A percentile compares a stretch with the other conserved stretches of the same genome.
These are phyloP conservation scores for Lupinus albus DNA, from an alignment of 306 rosid species.

Conservation along the genomic window DNA sequence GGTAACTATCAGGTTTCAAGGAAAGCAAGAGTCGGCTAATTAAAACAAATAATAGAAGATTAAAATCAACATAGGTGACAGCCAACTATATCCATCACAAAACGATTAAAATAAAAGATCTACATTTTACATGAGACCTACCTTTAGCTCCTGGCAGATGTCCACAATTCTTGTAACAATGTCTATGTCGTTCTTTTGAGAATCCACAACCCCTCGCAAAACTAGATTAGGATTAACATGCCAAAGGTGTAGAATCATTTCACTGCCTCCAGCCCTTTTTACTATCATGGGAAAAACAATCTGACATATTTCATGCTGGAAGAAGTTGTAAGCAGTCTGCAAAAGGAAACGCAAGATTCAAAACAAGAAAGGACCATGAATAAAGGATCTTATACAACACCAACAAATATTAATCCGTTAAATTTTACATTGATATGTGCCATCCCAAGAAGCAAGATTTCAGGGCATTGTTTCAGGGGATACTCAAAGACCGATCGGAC, in stretches of 20 bases:
- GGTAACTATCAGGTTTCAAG: too few species aligned
- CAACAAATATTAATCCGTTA: slow-evolving; percentile 7
- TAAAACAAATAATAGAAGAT: too few species aligned
- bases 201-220: slow-evolving; percentile 74
- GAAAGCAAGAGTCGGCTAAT: too few species aligned
- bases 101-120: slow-evolving; percentile 9
- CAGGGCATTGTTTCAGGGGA: slow-evolving; percentile 92
- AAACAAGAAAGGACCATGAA: slow-evolving; percentile 25
- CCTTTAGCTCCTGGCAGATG: slow-evolving; percentile 87
- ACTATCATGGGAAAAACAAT: slow-evolving; percentile 69
- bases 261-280: slow-evolving; percentile 59
- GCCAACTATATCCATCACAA: slow-evolving; percentile 4
- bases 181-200: slow-evolving; percentile 67
- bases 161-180: slow-evolving; percentile 65
- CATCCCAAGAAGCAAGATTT: slow-evolving; percentile 90
- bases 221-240: slow-evolving; percentile 72
- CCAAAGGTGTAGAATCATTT: slow-evolving; percentile 83
- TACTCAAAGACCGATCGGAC: slow-evolving; percentile 77
- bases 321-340: slow-evolving; percentile 91
- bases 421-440: slow-evolving; percentile 70
- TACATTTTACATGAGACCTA: slow-evolving; percentile 41
- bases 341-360: slow-evolving; percentile 40
- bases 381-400: slow-evolving; percentile 6
- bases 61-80: background rate
- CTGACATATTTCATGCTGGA: slow-evolving; percentile 76